These are phyloP conservation scores for Podaxis sp. DNA, from an alignment of 768 basidiomycete genomes.

Conservation along the genomic window DNA sequence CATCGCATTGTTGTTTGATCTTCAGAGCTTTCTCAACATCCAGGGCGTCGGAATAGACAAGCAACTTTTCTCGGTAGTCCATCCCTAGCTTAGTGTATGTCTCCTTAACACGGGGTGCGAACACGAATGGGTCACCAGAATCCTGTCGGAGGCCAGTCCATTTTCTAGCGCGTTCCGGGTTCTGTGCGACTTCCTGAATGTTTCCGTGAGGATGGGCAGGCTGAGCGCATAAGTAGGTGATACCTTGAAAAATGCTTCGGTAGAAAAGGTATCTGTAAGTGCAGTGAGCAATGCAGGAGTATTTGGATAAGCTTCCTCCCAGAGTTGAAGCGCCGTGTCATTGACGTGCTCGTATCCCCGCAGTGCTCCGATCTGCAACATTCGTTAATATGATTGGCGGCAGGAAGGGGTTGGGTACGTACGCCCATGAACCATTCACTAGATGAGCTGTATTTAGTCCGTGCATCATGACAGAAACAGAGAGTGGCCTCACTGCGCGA, in stretches of 20 bases:
- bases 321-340: conserved; percentile 71
- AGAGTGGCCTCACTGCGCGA: conserved; percentile 68
- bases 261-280: conserved; percentile 95
- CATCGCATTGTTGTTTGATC: conserved; percentile 70
- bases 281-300: conserved; percentile 58
- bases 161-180: conserved; percentile 58
- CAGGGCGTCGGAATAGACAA: conserved; percentile 86
- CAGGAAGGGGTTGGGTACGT: conserved; percentile 24
- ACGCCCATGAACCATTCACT: conserved; percentile 93
- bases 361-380: conserved; percentile 72
- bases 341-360: conserved; percentile 82
- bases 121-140: conserved; percentile 86
- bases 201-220: not conserved
- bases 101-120: conserved; percentile 70
- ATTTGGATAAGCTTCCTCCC: conserved; percentile 76
- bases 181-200: conserved; percentile 53
- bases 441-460: conserved; percentile 1
- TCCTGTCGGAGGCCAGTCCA: conserved; percentile 93
- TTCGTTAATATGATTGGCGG: conserved; percentile 3
- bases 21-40: conserved; percentile 67
- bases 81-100: conserved; percentile 73
- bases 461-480: not conserved
- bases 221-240: conserved; percentile 7
- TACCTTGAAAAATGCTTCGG: conserved; percentile 80
- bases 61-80: conserved; percentile 58